Evolutionary conservation across 129 eudicot species (phyloP), one percentile per base, ranked within the genome.

Genomic region (Chrysanthemum makinoi): DNA sequence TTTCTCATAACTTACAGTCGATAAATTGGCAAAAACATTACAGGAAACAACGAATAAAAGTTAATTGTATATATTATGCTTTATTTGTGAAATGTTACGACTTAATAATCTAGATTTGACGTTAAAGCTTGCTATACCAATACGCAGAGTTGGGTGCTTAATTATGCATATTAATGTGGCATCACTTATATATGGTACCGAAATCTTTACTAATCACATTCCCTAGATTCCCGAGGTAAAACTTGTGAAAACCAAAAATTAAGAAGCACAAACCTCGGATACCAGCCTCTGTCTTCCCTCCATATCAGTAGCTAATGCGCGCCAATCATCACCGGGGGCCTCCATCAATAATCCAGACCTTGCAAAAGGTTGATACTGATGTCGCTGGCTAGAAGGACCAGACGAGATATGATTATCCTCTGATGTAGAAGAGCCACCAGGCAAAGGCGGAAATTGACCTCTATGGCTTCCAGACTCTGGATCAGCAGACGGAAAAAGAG

Each of bases 281-380:
- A 87, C 89, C 75, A 87, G 84, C 77, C 97, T 90, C 12, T 87
- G 97, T 54, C 95, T 87, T 54, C 86, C 91, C 67, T 83, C 88
- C 70, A 83, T 77, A 63, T 80, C 91, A 77, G 83, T 86, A 75
- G 91, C 91, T 68, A 85, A 68, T 69, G 89, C 72, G 56, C 88
- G 91, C 89, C 87, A 82, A 55, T 79, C 89, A 79, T 81, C 95
- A 19, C 85, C 79, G 19, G 90, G 83, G 15, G 75, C 80, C 65
- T 85, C 91, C 87, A 87, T 84, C 76, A 80, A 70, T 17, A 70
- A 62, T 39, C 80, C 77, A 4, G 86, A 72, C 76, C 89, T 72
- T 26, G 84, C 54, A 69, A 75, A 70, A 3, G 83, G 64, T 33
- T 69, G 87, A 75, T 67, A 59, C 72, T 72, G 77, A 54, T 58